Evolutionary conservation across 352 stramenopile species (phyloP).

Genomic region (Phytophthora pinifolia): DNA sequence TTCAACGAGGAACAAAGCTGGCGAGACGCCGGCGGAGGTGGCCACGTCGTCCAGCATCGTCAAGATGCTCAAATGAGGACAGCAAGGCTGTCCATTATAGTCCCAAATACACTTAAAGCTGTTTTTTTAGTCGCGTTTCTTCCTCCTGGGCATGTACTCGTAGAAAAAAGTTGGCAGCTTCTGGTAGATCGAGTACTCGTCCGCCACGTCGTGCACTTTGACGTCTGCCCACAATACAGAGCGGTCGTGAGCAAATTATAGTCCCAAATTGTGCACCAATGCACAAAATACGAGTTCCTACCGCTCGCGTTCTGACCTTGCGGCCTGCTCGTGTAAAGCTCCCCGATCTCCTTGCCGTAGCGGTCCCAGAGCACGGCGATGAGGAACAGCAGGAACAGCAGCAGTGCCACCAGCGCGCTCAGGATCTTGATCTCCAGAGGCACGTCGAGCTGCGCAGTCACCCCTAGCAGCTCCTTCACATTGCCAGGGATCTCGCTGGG

Average conservation of each 20-base stretch:
- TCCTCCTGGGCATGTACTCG: slow-evolving; percentile 80
- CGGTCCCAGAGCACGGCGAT: slow-evolving; percentile 82
- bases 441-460: slow-evolving; percentile 36
- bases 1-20: slow-evolving; percentile 68
- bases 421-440: slow-evolving; percentile 74
- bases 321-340: slow-evolving; percentile 59
- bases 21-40: slow-evolving; percentile 77
- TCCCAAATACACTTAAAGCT: neutral
- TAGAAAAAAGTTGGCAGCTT: slow-evolving; percentile 89
- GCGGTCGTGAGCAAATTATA: slow-evolving; percentile 5
- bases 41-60: slow-evolving; percentile 57
- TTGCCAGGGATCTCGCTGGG: slow-evolving; percentile 30
- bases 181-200: slow-evolving; percentile 86
- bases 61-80: slow-evolving; percentile 51
- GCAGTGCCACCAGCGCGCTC: slow-evolving; percentile 54
- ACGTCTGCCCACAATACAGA: slow-evolving; percentile 27
- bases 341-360: slow-evolving; percentile 82
- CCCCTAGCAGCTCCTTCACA: slow-evolving; percentile 35
- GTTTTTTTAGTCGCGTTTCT: slow-evolving; percentile 39
- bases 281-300: slow-evolving; percentile 10
- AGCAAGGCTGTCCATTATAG: slow-evolving; percentile 2
- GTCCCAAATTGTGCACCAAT: neutral
- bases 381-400: slow-evolving; percentile 84
- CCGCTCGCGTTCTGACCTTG: slow-evolving; percentile 30
- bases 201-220: slow-evolving; percentile 68